Base-by-base conservation (phyloP, 1,284 basidiomycete genomes). In the Pseudozyma sp. region DNA sequence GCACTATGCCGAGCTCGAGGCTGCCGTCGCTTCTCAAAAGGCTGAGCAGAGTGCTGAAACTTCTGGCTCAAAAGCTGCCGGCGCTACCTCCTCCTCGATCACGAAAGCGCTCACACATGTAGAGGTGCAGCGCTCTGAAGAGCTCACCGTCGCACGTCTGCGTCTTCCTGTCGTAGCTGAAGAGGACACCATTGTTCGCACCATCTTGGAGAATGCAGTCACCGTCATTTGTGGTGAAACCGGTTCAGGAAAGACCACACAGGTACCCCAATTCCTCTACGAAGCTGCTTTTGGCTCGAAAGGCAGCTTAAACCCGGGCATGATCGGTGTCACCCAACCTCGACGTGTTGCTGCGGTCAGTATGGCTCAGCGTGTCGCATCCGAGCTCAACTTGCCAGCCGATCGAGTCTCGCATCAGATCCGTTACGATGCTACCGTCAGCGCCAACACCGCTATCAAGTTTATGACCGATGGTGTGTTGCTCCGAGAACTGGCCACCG, bases 381-480 rank as follows among this genome's bases (percentile, higher is more conserved):
- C 92, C 43, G 97, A 99, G 86, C 88, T 99, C 11, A 91, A 91
- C 5, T 87, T 98, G 10, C 88, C 91, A 0, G 89, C 92, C 0
- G 91, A 91, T 1, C 87, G 89, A 19, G 93, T 99, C 2, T 95
- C 96, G 0, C 94, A 99, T 86, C 95, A 98, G 86, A 97, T 99
- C 71, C 92, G 97, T 63, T 99, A 99, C 85, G 96, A 97, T 71
- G 93, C 93, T 0, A 97, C 94, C 0, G 92, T 94, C 0, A 93
- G 93, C 3, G 88, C 93, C 0, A 88, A 90, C 25, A 99, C 97
- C 0, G 90, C 91, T 8, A 94, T 99, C 87, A 98, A 99, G 86
- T 99, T 99, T 88, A 99, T 99, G 96, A 99, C 97, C 2, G 97
- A 99, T 81, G 97, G 97, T 88, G 94, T 99, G 14, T 87, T 99